phyloP scores from a whole-genome alignment of 2,329 filamentous ascomycete species.

The Exophiala dermatitidis region DNA sequence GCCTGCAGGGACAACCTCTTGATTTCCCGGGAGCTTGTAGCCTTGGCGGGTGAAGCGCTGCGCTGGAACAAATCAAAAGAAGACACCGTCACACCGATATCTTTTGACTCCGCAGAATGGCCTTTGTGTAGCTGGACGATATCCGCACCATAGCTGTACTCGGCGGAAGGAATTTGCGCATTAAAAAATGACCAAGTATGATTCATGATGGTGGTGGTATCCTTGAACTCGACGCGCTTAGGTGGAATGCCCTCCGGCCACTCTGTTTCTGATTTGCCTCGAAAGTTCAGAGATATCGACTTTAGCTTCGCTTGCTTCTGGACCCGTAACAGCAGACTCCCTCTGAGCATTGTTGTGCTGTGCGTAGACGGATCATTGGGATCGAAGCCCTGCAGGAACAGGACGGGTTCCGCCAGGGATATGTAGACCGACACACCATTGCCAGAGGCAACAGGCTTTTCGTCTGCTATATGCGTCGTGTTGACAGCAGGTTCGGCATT shows the following conservation, averaged over 20 bases:
- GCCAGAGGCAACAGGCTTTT: slow-evolving; percentile 44
- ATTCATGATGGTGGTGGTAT: slow-evolving; percentile 78
- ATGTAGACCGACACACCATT: slow-evolving; percentile 43
- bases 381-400: slow-evolving; percentile 46
- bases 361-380: slow-evolving; percentile 48
- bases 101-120: slow-evolving; percentile 29
- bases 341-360: slow-evolving; percentile 75
- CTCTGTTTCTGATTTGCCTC: slow-evolving; percentile 77
- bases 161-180: slow-evolving; percentile 51
- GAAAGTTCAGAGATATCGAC: slow-evolving; percentile 77
- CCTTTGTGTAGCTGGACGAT: slow-evolving; percentile 50
- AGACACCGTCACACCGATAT: slow-evolving; percentile 32
- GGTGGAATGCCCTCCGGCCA: slow-evolving; percentile 97
- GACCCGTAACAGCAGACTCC: slow-evolving; percentile 72
- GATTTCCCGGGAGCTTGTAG: slow-evolving; percentile 43
- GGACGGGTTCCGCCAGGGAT: slow-evolving; percentile 42
- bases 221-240: slow-evolving; percentile 71
- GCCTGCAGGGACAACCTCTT: slow-evolving; percentile 71
- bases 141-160: slow-evolving; percentile 57
- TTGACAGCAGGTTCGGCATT: slow-evolving; percentile 28
- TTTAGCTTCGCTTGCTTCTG: slow-evolving; percentile 91
- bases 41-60: slow-evolving; percentile 36
- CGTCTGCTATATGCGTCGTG: slow-evolving; percentile 37
- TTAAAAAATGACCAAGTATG: slow-evolving; percentile 94
- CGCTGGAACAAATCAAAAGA: slow-evolving; percentile 39